Evolutionary conservation across 257 asterid species (phyloP), one percentile per base, ranked within the genome.

Genomic region (Salvia hispanica): DNA sequence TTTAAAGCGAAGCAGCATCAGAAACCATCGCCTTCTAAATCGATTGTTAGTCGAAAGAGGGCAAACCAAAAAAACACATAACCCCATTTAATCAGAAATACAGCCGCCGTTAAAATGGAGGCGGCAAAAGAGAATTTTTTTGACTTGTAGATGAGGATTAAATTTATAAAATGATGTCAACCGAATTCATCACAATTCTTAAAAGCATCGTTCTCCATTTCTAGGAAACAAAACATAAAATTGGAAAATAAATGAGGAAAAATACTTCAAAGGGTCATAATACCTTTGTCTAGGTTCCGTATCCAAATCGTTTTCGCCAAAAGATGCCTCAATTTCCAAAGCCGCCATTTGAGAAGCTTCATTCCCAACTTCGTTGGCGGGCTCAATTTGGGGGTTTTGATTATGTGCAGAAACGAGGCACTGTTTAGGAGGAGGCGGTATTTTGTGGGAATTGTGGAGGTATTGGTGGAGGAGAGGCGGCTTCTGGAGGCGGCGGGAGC

Each of bases 401-500:
- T 16, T 33, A 7, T 52, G 74, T 54, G 58, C 31, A 46, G 42
- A 45, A 42, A 55, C 70, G 3, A 64, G 43, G 4, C 52, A 60
- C 63, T 63, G 72, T 53, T 74, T 53, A 3, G 18, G 74, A 72
- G 47, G 79, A 79, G 76, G 8, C 12, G 43, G 33, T 31, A 6
- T 53, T 71, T 70, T 48, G 36, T 13, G 63, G 7, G 53, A 76
- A 60, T 70, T 73, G 40, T 55, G 59, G 21, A 82, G 86, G 45
- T 36, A 31, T 65, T 50, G 42, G 55, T 51, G 10, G 9, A 81
- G 74, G 11, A 82, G 85, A 11, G 72, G 74, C 21, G 81, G 82
- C 16, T 83, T 86, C 64, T 78, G 77, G 10, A 84, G 93, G 2
- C 88, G 82, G 44, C 93, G 80, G 1, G 94, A 81, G 9, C 96